Percentiles rank a stretch among this genome's conserved stretches.
These are phyloP conservation scores for Cyclotella sp. DNA, from an alignment of 108 stramenopile species.

Conservation along the genomic window DNA sequence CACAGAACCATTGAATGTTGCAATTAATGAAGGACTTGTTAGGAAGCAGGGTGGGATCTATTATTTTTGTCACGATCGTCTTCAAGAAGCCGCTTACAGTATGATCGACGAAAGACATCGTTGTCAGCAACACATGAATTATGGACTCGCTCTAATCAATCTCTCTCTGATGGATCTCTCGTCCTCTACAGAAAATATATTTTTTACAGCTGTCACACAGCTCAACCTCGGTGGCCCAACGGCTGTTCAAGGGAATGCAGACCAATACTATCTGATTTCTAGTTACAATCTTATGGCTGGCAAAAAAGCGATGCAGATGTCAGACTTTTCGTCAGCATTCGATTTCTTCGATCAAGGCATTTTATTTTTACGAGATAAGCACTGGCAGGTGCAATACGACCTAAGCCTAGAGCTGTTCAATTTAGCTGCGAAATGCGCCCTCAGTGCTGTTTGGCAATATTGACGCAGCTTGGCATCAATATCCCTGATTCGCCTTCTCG, in stretches of 20 bases:
- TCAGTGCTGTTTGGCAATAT: background rate
- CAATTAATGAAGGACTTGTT: constrained; percentile 11
- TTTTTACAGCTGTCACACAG: constrained; percentile 34
- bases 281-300: constrained; percentile 27
- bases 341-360: constrained; percentile 36
- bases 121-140: constrained; percentile 18
- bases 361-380: constrained; percentile 19
- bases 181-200: background rate
- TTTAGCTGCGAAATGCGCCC: constrained; percentile 14
- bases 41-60: background rate
- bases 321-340: constrained; percentile 32
- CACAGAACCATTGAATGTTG: background rate
- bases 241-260: constrained; percentile 6
- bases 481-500: background rate
- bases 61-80: constrained; percentile 11
- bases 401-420: constrained; percentile 23
- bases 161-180: background rate
- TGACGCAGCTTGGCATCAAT: constrained; percentile 2
- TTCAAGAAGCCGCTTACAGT: constrained; percentile 43
- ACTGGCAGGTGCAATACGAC: constrained; percentile 26
- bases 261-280: background rate
- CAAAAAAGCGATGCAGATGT: constrained; percentile 36
- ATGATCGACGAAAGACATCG: constrained; percentile 24
- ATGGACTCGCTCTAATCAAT: constrained; percentile 3
- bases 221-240: constrained; percentile 35